A percentile compares a stretch with the other conserved stretches of the same genome.
Evolutionary conservation across 345 rosid species (phyloP).

Genomic region (Brassica carinata): DNA sequence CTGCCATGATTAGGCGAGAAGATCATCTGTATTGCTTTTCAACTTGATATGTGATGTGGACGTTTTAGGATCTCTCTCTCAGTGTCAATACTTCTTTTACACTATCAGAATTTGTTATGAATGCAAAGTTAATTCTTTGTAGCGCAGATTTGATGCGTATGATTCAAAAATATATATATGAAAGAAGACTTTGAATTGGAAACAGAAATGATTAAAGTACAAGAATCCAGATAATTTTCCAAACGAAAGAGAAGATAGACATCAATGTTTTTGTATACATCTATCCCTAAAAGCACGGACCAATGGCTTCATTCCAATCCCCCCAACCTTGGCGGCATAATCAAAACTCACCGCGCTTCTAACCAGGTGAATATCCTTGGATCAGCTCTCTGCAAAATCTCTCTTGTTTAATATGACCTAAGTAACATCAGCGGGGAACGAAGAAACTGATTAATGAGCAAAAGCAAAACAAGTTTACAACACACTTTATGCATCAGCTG

Average conservation of each 20-base stretch:
- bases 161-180: conserved; percentile 13
- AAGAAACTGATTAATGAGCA: background rate
- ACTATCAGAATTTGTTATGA: background rate
- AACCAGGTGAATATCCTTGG: conserved; percentile 31
- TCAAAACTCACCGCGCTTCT: conserved; percentile 29
- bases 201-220: background rate
- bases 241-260: conserved; percentile 30
- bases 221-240: conserved; percentile 15
- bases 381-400: conserved; percentile 21
- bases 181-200: conserved; percentile 1
- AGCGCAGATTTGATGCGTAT: background rate
- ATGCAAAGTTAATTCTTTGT: conserved; percentile 7
- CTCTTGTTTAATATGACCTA: conserved; percentile 21
- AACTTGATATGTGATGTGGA: background rate
- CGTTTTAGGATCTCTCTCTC: conserved; percentile 23
- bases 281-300: conserved; percentile 43
- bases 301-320: conserved; percentile 45
- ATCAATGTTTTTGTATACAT: conserved; percentile 25
- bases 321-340: conserved; percentile 13
- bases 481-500: background rate
- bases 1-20: conserved; percentile 7
- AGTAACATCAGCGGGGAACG: background rate
- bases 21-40: conserved; percentile 13
- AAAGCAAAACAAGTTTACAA: background rate
- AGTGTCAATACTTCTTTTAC: background rate